These are phyloP conservation scores for Phaeotremella skinneri DNA, from an alignment of 768 basidiomycete species.

Conservation along the genomic window DNA sequence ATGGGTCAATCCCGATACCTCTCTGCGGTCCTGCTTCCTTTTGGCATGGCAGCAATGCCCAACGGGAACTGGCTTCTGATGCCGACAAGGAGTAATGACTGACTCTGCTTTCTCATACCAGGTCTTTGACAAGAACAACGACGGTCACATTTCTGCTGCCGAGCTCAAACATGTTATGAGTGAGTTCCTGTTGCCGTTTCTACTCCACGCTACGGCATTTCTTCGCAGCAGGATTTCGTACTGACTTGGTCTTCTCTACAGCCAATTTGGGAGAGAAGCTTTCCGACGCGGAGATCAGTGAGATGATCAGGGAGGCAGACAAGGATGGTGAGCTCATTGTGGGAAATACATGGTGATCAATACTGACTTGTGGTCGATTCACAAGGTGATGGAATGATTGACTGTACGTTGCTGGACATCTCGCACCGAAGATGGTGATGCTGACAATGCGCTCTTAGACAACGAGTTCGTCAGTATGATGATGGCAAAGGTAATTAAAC, in stretches of 20 bases:
- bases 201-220: constrained; percentile 10
- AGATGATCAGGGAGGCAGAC: constrained; percentile 97
- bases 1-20: too few relatives aligned
- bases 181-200: constrained; percentile 58
- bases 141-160: constrained; percentile 79
- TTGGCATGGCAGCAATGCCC: too few relatives aligned
- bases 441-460: constrained; percentile 9
- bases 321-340: constrained; percentile 67
- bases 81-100: neutral
- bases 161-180: constrained; percentile 91
- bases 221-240: neutral
- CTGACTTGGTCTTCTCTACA: constrained; percentile 14
- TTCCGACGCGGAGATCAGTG: constrained; percentile 80
- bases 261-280: constrained; percentile 71
- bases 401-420: constrained; percentile 13
- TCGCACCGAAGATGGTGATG: neutral
- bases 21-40: constrained; percentile 1
- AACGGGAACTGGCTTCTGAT: neutral
- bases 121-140: constrained; percentile 87
- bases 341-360: neutral
- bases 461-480: constrained; percentile 50
- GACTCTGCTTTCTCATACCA: neutral
- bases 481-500: constrained; percentile 38
- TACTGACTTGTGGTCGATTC: neutral
- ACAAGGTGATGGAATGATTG: constrained; percentile 39